Conservation (phyloP, 768 basidiomycete genomes). For the Lyophyllum decastes region DNA sequence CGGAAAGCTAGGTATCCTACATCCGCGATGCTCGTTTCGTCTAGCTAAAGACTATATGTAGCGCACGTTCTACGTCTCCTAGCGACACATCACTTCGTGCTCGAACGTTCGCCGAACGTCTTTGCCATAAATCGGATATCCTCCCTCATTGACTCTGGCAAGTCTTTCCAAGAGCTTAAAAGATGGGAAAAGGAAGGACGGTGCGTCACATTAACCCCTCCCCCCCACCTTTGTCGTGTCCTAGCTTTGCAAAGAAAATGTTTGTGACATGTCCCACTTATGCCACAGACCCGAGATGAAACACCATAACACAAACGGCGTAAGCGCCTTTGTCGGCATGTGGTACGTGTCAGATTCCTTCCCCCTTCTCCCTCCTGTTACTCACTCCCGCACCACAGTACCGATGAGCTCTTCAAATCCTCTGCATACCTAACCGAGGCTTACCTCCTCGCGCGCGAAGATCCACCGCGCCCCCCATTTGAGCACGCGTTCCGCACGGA, state of each 20-base stretch:
- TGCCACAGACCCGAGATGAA: constrained; percentile 56
- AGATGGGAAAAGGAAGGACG: constrained; percentile 34
- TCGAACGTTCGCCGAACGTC: constrained; percentile 68
- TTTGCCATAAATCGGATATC: constrained; percentile 75
- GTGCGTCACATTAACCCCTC: constrained; percentile 31
- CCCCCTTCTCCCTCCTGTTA: neutral
- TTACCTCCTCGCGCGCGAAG: constrained; percentile 43
- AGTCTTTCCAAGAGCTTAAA: constrained; percentile 48
- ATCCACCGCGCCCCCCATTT: constrained; percentile 64
- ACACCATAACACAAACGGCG: constrained; percentile 65
- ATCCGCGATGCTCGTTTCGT: neutral
- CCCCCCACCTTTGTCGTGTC: neutral
- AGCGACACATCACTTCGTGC: constrained; percentile 76
- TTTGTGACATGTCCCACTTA: neutral
- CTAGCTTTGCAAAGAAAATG: too few relatives aligned
- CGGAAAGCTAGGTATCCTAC: constrained; percentile 50
- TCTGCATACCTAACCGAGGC: constrained; percentile 77
- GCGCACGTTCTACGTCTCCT: constrained; percentile 76
- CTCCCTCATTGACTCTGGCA: constrained; percentile 69
- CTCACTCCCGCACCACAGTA: constrained; percentile 36
- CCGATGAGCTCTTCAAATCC: constrained; percentile 78
- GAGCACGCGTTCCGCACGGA: constrained; percentile 63
- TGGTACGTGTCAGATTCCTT: constrained; percentile 43
- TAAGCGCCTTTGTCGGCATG: constrained; percentile 70
- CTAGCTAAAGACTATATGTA: constrained; percentile 21